Evolutionary conservation across 441 rosid genomes (phyloP), one percentile per base, ranked within the genome.

Genomic region (Hura crepitans): DNA sequence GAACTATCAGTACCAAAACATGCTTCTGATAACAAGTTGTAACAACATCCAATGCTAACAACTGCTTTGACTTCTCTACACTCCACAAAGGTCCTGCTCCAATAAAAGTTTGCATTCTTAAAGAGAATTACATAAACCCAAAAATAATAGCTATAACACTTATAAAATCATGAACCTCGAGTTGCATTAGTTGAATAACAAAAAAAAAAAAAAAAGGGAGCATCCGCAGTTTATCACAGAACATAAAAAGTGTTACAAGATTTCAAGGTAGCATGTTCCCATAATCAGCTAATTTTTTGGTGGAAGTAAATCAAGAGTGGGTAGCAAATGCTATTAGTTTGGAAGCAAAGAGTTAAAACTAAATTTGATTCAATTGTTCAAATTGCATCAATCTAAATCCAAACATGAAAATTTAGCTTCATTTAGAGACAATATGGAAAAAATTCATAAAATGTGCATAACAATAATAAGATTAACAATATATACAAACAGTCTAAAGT

Each of bases 11-110:
- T 31, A 62, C 80, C 84, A 62, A 45, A 70, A 53, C 75, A 79
- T 64, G 73, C 89, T 74, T 89, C 94, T 20, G 97, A 87, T 75
- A 93, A 72, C 73, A 93, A 85, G 84, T 93, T 91, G 85, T 91
- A 93, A 83, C 98, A 91, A 81, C 97, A 93, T 70, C 97, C 98
- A 75, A 93, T 82, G 82, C 97, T 91, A 73, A 93, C 83, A 74
- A 91, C 79, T 61, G 96, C 95, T 82, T 86, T 89, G 47, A 89
- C 83, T 68, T 86, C 87, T 67, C 81, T 75, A 51, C 91, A 84
- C 74, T 88, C 96, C 66, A 78, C 14, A 74, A 93, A 85, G 68
- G 90, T 84, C 92, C 96, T 93, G 83, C 71, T 13, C 63, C 70
- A 62, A 58, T 63, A 65, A 28, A 62, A 12, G 56, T 39, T 59